These are phyloP conservation scores for Plasmodium chabaudi DNA, from an alignment of 169 alveolate genomes.

Conservation along the genomic window DNA sequence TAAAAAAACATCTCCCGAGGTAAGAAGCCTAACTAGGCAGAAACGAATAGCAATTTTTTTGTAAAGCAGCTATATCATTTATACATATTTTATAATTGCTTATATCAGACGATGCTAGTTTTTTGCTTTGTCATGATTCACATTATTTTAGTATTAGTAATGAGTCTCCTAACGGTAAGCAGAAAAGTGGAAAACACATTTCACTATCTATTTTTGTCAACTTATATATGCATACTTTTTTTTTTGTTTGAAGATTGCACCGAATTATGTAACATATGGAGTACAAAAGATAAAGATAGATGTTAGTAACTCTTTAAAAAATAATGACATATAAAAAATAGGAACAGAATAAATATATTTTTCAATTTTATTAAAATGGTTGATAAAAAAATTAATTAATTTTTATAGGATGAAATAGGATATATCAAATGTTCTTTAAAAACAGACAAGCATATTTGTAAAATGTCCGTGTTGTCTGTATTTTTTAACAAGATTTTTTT, in stretches of 20 bases:
- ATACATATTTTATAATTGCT: neutral
- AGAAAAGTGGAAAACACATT: conserved; percentile 24
- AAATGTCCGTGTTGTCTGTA: conserved; percentile 55
- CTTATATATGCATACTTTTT: neutral
- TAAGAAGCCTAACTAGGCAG: neutral
- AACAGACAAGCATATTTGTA: conserved; percentile 60
- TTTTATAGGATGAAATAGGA: conserved; percentile 27
- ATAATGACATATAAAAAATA: neutral
- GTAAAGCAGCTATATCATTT: neutral
- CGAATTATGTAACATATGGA: conserved; percentile 62
- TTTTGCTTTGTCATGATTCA: conserved; percentile 78
- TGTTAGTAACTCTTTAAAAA: conserved; percentile 15
- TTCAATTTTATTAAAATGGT: neutral
- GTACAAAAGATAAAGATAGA: conserved; percentile 44
- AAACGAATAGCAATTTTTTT: neutral
- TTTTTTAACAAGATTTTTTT: conserved; percentile 64
- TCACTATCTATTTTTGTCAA: neutral
- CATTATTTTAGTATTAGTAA: conserved; percentile 80
- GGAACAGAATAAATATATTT: neutral
- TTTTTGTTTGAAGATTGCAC: conserved; percentile 37
- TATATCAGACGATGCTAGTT: conserved; percentile 73
- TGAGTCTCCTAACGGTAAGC: conserved; percentile 82
- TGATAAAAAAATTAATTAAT: neutral
- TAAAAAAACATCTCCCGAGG: conserved; percentile 85
- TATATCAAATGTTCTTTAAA: conserved; percentile 60